These are phyloP conservation scores for Ogataea thermomethanolica DNA, from an alignment of 805 yeast species.

Conservation along the genomic window DNA sequence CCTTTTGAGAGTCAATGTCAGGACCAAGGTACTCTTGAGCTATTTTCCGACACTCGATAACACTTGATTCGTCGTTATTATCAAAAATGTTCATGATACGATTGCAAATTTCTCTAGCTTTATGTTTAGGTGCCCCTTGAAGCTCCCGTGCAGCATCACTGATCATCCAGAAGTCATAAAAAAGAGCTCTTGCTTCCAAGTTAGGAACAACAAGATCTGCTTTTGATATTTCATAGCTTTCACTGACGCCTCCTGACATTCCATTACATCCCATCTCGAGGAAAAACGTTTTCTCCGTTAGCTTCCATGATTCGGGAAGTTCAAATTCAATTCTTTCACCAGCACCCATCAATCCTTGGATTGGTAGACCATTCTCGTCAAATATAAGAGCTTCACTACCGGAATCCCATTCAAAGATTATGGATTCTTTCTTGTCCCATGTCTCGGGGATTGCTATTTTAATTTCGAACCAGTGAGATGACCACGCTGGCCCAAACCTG, in stretches of 20 bases:
- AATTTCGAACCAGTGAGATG: constrained; percentile 89
- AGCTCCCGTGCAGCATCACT: constrained; percentile 91
- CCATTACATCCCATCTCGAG: constrained; percentile 92
- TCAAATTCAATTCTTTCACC: constrained; percentile 75
- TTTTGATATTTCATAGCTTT: constrained; percentile 57
- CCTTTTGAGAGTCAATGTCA: constrained; percentile 60
- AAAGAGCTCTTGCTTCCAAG: constrained; percentile 71
- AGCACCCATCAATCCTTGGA: constrained; percentile 85
- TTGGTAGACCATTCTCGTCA: constrained; percentile 59
- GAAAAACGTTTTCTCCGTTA: constrained; percentile 62
- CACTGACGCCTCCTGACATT: constrained; percentile 70
- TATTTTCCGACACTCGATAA: constrained; percentile 60
- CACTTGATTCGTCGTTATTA: constrained; percentile 54
- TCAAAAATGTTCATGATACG: constrained; percentile 83
- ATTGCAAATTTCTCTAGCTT: constrained; percentile 77
- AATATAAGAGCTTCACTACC: constrained; percentile 83
- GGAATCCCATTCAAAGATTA: constrained; percentile 80
- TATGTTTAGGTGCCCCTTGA: constrained; percentile 77
- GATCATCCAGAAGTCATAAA: constrained; percentile 80
- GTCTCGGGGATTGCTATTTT: constrained; percentile 58
- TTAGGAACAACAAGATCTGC: constrained; percentile 85
- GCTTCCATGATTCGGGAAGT: constrained; percentile 55
- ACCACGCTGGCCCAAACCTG: constrained; percentile 92
- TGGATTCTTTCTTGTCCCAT: constrained; percentile 51
- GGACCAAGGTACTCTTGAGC: constrained; percentile 64